Percentiles rank a stretch among this genome's conserved stretches.
These are phyloP conservation scores for Xerocomellus intermedius DNA, from an alignment of 768 basidiomycete species.

Conservation along the genomic window DNA sequence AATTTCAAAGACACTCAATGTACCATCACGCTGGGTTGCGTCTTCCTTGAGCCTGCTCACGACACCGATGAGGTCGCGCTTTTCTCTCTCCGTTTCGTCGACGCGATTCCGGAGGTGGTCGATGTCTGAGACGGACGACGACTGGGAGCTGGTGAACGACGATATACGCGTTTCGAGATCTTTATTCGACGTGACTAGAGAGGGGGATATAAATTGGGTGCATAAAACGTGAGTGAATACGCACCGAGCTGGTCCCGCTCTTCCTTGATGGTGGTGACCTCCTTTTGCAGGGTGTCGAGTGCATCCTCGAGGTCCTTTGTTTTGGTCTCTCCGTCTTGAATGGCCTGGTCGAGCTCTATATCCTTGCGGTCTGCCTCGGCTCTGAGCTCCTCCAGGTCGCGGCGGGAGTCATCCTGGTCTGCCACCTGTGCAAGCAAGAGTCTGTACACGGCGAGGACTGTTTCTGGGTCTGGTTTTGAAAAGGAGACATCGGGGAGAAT, in stretches of 20 bases:
- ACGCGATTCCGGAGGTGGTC: conserved; percentile 57
- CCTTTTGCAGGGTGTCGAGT: conserved; percentile 50
- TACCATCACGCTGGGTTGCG: conserved; percentile 70
- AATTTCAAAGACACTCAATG: conserved; percentile 14
- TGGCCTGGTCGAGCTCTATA: conserved; percentile 79
- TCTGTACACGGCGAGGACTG: conserved; percentile 61
- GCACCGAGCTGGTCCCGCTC: conserved; percentile 69
- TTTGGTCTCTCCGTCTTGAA: conserved; percentile 71
- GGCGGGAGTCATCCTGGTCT: conserved; percentile 52
- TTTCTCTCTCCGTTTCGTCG: conserved; percentile 83
- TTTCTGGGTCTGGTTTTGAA: conserved; percentile 54
- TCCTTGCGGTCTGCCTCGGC: conserved; percentile 72
- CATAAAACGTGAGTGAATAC: conserved; percentile 23
- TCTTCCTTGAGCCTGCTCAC: conserved; percentile 83
- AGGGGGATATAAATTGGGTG: conserved; percentile 11
- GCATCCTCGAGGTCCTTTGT: conserved; percentile 55
- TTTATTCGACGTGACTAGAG: conserved; percentile 43
- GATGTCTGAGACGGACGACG: conserved; percentile 60
- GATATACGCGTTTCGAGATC: conserved; percentile 56
- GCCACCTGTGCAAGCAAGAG: conserved; percentile 55
- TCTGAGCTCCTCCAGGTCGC: conserved; percentile 68
- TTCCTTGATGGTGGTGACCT: conserved; percentile 53
- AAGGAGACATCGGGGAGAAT: conserved; percentile 63
- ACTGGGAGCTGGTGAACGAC: conserved; percentile 54
- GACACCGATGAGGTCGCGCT: conserved; percentile 82